Percentiles rank a stretch among this genome's conserved stretches.
Conservation (phyloP, 2,329 filamentous ascomycete genomes). For the Pyrenophora seminiperda region DNA sequence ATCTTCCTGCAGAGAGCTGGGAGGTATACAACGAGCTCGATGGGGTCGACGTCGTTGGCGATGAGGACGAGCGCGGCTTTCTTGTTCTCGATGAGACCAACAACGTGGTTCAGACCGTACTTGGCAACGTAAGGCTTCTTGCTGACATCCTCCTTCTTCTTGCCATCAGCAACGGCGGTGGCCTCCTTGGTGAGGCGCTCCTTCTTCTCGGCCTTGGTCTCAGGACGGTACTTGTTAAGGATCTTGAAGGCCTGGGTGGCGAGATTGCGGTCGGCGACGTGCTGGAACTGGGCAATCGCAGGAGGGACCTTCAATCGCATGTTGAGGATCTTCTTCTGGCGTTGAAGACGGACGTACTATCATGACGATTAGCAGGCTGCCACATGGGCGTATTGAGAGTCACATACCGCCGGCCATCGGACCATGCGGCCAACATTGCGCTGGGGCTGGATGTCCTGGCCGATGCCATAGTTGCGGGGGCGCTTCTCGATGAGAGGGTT, state of each 20-base stretch:
- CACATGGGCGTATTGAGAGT: not conserved
- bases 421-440: conserved; percentile 79
- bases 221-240: conserved; percentile 99
- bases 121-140: conserved; percentile 99
- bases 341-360: conserved; percentile 90
- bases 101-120: conserved; percentile 99
- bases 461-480: conserved; percentile 95
- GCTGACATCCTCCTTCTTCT: conserved; percentile 98
- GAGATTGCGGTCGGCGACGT: conserved; percentile 71
- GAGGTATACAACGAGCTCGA: conserved; percentile 99
- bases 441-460: conserved; percentile 85
- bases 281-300: conserved; percentile 95
- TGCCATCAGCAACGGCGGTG: conserved; percentile 95
- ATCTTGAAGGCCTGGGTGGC: conserved; percentile 98
- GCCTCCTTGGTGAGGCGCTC: conserved; percentile 98
- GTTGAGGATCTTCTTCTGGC: conserved; percentile 94
- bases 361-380: not conserved
- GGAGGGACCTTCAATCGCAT: conserved; percentile 98
- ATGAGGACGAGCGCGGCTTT: conserved; percentile 98
- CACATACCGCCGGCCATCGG: conserved; percentile 62
- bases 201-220: conserved; percentile 99
- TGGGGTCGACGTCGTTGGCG: conserved; percentile 99
- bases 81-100: conserved; percentile 74
- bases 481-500: conserved; percentile 99
- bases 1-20: conserved; percentile 99